These are phyloP conservation scores for Zymoseptoria passerinii DNA, from an alignment of 2,329 filamentous ascomycete species.

Conservation along the genomic window DNA sequence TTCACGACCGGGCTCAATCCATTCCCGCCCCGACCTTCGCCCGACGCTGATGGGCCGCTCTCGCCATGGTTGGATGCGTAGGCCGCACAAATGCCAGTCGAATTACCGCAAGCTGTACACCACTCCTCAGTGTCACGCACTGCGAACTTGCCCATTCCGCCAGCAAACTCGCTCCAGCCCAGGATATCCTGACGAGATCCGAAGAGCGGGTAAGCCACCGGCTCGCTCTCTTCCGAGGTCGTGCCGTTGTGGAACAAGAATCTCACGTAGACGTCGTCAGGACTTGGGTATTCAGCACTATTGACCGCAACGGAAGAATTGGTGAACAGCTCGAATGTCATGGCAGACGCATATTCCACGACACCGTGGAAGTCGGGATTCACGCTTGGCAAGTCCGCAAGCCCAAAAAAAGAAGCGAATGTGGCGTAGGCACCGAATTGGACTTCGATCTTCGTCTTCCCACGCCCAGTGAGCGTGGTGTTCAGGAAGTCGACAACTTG, in stretches of 20 bases:
- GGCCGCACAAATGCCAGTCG: slow-evolving; percentile 55
- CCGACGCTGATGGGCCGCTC: slow-evolving; percentile 15
- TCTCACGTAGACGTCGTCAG: slow-evolving; percentile 48
- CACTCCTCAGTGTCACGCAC: slow-evolving; percentile 58
- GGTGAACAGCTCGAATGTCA: slow-evolving; percentile 67
- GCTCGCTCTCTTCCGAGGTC: slow-evolving; percentile 36
- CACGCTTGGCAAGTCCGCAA: slow-evolving; percentile 43
- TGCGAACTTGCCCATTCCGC: slow-evolving; percentile 56
- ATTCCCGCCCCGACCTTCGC: slow-evolving; percentile 15
- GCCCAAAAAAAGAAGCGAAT: slow-evolving; percentile 55
- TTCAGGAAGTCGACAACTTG: slow-evolving; percentile 40
- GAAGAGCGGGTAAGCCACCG: slow-evolving; percentile 51
- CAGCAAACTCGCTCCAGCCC: slow-evolving; percentile 61
- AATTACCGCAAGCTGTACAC: slow-evolving; percentile 70
- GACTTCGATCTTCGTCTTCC: slow-evolving; percentile 39
- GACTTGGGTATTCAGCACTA: slow-evolving; percentile 22
- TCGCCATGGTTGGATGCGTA: slow-evolving; percentile 28
- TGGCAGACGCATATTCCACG: slow-evolving; percentile 74
- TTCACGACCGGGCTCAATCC: slow-evolving; percentile 63
- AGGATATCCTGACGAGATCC: slow-evolving; percentile 50
- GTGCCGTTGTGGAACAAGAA: slow-evolving; percentile 59
- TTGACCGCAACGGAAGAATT: slow-evolving; percentile 40
- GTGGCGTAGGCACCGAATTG: slow-evolving; percentile 56
- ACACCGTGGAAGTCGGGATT: slow-evolving; percentile 63
- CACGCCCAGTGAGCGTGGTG: slow-evolving; percentile 32